phyloP scores from a whole-genome alignment of 768 basidiomycete genomes.

The Roridomyces roridus region DNA sequence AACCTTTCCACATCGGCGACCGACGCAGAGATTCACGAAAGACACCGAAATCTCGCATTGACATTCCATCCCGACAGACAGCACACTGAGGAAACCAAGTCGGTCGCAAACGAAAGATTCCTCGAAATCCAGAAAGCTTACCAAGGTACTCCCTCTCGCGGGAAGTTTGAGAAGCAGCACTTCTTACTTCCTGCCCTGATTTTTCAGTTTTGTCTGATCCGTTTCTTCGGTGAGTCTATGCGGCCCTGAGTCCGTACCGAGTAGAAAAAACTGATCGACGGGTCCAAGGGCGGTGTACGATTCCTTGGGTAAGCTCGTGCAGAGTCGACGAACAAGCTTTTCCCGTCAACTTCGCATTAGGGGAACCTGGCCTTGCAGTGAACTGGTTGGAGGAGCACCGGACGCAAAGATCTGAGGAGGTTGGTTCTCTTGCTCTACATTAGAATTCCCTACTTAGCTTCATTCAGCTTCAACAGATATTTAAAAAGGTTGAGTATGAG shows the following conservation, averaged over 20 bases:
- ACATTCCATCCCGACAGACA: constrained; percentile 90
- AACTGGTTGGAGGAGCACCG: constrained; percentile 20
- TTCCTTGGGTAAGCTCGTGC: constrained; percentile 20
- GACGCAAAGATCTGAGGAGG: constrained; percentile 14
- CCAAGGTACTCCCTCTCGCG: constrained; percentile 54
- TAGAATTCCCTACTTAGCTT: background rate
- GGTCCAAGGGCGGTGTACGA: constrained; percentile 17
- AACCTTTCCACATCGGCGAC: constrained; percentile 72
- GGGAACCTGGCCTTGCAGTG: constrained; percentile 15
- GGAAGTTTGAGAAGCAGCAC: constrained; percentile 5
- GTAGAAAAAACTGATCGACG: constrained; percentile 18
- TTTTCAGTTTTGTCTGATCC: constrained; percentile 72
- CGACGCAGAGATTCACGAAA: constrained; percentile 73
- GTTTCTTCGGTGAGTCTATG: constrained; percentile 59
- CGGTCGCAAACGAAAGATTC: constrained; percentile 69
- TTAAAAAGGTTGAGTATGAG: constrained; percentile 46
- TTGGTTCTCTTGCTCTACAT: background rate
- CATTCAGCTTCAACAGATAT: constrained; percentile 50
- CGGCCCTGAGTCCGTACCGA: constrained; percentile 6
- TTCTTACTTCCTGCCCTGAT: background rate
- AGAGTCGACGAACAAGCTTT: constrained; percentile 8
- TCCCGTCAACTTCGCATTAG: constrained; percentile 21
- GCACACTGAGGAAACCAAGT: constrained; percentile 57
- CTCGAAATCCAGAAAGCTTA: constrained; percentile 84
- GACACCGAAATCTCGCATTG: constrained; percentile 74